Percentiles rank a stretch among this genome's conserved stretches.
phyloP scores from a whole-genome alignment of 2,329 filamentous ascomycete species.

The Fusarium sp. region DNA sequence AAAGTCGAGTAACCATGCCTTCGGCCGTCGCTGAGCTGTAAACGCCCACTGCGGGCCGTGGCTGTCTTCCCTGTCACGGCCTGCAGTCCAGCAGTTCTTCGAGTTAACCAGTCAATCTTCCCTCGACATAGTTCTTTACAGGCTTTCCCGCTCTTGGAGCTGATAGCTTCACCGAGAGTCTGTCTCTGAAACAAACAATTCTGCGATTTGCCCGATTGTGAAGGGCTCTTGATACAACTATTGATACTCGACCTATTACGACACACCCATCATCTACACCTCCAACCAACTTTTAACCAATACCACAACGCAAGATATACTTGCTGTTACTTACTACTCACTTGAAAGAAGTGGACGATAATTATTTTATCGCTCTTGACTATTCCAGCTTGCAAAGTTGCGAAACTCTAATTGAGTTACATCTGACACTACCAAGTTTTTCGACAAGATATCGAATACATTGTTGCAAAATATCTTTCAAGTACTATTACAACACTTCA shows the following conservation, averaged over 20 bases:
- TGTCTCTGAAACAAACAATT: constrained; percentile 54
- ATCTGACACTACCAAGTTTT: background rate
- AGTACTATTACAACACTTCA: background rate
- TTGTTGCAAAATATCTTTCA: background rate
- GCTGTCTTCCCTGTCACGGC: constrained; percentile 61
- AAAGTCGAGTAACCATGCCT: constrained; percentile 78
- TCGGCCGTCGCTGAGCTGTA: constrained; percentile 91
- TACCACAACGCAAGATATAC: constrained; percentile 10
- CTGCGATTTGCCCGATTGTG: constrained; percentile 48
- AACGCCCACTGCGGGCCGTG: constrained; percentile 82
- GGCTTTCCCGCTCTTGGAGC: constrained; percentile 62
- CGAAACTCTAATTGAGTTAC: background rate
- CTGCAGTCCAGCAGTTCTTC: constrained; percentile 89
- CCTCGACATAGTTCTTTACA: constrained; percentile 76
- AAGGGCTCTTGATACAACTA: constrained; percentile 44
- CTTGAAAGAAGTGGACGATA: background rate
- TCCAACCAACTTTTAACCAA: background rate
- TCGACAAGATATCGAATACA: background rate
- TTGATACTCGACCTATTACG: constrained; percentile 8
- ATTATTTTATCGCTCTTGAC: background rate
- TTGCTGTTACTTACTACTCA: background rate
- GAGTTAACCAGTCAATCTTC: constrained; percentile 70
- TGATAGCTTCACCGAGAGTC: constrained; percentile 53
- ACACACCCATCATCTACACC: background rate
- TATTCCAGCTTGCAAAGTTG: background rate